Evolutionary conservation across 169 alveolate species (phyloP).

Genomic region (Cryptosporidium ubiquitum): DNA sequence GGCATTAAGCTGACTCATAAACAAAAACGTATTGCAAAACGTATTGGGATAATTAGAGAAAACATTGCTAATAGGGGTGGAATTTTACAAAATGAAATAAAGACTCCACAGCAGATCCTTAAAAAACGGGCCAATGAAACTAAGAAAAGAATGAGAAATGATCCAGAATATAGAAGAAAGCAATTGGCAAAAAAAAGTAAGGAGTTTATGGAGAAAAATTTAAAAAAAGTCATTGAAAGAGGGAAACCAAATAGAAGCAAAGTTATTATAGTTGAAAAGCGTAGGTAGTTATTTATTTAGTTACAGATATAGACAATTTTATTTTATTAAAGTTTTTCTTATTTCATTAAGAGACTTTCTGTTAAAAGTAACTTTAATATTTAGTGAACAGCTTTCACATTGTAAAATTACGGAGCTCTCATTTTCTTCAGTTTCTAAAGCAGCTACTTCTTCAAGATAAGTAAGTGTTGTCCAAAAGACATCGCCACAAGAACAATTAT

Average conservation of each 20-base stretch:
- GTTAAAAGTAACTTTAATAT: constrained; percentile 10
- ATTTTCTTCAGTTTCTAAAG: not conserved
- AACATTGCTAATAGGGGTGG: not conserved
- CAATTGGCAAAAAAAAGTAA: not conserved
- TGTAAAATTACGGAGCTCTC: constrained; percentile 4
- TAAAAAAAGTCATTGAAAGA: not conserved
- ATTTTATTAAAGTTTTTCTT: not conserved
- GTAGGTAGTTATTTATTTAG: not conserved
- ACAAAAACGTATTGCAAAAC: constrained; percentile 63
- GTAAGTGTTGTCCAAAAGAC: constrained; percentile 19
- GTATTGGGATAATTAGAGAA: not conserved
- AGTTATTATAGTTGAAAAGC: not conserved
- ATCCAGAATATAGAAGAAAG: constrained; percentile 35
- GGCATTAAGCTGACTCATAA: constrained; percentile 77
- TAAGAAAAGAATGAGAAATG: constrained; percentile 49
- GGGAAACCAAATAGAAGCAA: constrained; percentile 68
- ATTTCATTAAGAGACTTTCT: constrained; percentile 7
- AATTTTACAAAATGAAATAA: not conserved
- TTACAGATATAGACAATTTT: not conserved
- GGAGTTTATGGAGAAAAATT: constrained; percentile 46
- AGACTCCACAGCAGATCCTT: constrained; percentile 54
- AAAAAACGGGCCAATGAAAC: not conserved
- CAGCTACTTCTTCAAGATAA: not conserved
- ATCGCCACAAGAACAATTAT: constrained; percentile 67
- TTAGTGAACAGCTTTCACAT: constrained; percentile 70